Conservation (phyloP, 805 yeast species). For the Wickerhamiella shivajii region DNA sequence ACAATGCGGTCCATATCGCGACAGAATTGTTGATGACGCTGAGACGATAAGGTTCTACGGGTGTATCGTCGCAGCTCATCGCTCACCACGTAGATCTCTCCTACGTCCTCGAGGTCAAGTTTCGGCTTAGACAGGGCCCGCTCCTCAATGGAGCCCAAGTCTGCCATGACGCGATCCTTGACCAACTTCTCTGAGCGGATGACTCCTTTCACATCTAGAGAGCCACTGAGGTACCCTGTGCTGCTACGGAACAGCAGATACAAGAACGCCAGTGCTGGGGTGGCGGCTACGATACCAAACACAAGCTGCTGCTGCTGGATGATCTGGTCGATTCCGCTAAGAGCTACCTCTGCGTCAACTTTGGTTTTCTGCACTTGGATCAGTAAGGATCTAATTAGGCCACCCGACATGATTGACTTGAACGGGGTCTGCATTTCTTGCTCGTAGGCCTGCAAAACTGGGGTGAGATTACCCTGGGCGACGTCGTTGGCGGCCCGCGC, state of each 20-base stretch:
- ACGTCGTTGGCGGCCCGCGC: conserved; percentile 23
- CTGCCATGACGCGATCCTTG: conserved; percentile 7
- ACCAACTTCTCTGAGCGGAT: background rate
- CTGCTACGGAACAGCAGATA: conserved; percentile 22
- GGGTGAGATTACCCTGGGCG: conserved; percentile 60
- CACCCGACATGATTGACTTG: conserved; percentile 48
- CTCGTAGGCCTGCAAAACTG: conserved; percentile 72
- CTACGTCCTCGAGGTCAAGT: conserved; percentile 11
- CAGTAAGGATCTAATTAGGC: conserved; percentile 57
- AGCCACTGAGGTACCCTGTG: background rate
- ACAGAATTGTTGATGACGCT: conserved; percentile 2
- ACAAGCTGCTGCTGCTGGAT: conserved; percentile 84
- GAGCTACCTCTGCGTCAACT: conserved; percentile 85
- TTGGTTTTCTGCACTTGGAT: conserved; percentile 93
- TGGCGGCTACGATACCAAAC: conserved; percentile 81
- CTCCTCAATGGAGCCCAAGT: conserved; percentile 12
- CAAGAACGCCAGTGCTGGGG: conserved; percentile 45
- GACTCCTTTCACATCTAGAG: conserved; percentile 1
- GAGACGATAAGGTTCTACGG: background rate
- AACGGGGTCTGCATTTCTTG: conserved; percentile 57
- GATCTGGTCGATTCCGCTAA: conserved; percentile 79
- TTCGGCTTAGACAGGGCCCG: conserved; percentile 6
- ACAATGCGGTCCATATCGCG: conserved; percentile 8
- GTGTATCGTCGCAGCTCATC: conserved; percentile 5
- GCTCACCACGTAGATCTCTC: conserved; percentile 13